These are phyloP conservation scores for Ustilago trichophora DNA, from an alignment of 1,284 basidiomycete genomes.

Conservation along the genomic window DNA sequence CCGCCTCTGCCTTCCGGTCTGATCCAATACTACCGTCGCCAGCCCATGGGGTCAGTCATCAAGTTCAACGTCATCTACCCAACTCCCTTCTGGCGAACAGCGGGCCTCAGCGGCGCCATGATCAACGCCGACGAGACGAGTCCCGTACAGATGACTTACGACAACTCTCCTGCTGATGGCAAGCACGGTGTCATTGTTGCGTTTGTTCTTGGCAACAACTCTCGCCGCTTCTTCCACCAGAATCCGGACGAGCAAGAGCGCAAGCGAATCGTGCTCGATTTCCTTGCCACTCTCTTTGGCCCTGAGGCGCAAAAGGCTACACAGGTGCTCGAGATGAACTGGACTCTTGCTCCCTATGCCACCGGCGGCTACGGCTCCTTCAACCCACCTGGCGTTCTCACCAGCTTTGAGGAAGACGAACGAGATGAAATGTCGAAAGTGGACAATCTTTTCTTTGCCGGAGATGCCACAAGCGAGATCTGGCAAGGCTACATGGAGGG, in stretches of 20 bases:
- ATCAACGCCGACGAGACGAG: conserved; percentile 37
- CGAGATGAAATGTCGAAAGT: conserved; percentile 30
- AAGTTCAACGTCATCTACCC: conserved; percentile 44
- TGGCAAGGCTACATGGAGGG: conserved; percentile 50
- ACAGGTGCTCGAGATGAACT: conserved; percentile 37
- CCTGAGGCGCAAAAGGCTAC: conserved; percentile 15
- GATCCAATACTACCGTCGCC: conserved; percentile 42
- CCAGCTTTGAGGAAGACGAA: conserved; percentile 35
- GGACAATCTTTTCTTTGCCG: conserved; percentile 35
- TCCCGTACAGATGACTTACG: conserved; percentile 42
- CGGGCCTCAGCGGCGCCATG: conserved; percentile 32
- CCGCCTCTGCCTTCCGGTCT: conserved; percentile 34
- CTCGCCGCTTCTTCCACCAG: conserved; percentile 28
- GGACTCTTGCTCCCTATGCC: conserved; percentile 32
- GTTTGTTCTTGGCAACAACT: conserved; percentile 42
- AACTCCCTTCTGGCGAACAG: conserved; percentile 40
- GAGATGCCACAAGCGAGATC: conserved; percentile 39
- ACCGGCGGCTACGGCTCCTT: conserved; percentile 42
- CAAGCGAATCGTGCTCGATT: conserved; percentile 20
- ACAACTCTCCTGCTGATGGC: conserved; percentile 40
- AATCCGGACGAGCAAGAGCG: conserved; percentile 17
- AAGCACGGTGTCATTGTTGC: conserved; percentile 30
- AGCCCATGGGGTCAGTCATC: conserved; percentile 46
- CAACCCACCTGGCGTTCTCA: conserved; percentile 39
- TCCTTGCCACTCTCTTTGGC: conserved; percentile 23